These are phyloP conservation scores for Eucalyptus lansdowneana DNA, from an alignment of 345 rosid genomes.

Conservation along the genomic window DNA sequence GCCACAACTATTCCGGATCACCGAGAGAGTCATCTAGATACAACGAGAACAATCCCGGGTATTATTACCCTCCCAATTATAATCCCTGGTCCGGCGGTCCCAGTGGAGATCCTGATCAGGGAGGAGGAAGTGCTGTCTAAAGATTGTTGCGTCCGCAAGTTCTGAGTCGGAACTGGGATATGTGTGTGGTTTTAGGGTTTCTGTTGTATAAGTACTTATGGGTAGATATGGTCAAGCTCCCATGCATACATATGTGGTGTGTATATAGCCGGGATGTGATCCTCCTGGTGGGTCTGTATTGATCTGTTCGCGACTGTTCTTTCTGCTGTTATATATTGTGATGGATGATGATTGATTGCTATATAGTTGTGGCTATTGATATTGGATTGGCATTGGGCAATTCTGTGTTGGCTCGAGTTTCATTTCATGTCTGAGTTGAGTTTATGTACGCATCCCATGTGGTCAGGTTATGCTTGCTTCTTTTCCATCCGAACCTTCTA, in stretches of 20 bases:
- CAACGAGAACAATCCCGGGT: not conserved
- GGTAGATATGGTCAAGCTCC: not conserved
- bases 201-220: not conserved
- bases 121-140: not conserved
- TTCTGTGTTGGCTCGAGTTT: not conserved
- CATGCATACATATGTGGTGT: not conserved
- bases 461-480: not conserved
- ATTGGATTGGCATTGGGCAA: not conserved
- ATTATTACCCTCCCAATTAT: not conserved
- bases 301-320: not conserved
- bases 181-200: not conserved
- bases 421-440: not conserved
- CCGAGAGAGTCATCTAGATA: not conserved
- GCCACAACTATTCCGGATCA: not conserved
- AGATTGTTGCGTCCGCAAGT: not conserved
- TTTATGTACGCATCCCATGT: not conserved
- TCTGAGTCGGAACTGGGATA: not conserved
- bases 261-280: not conserved
- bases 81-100: not conserved
- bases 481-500: not conserved
- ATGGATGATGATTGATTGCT: not conserved
- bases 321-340: not conserved
- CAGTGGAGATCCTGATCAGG: not conserved
- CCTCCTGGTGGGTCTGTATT: not conserved
- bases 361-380: not conserved